Evolutionary conservation across 1,139 yeast genomes (phyloP).

Genomic region (Zhuliangozyma parablackwelliae): DNA sequence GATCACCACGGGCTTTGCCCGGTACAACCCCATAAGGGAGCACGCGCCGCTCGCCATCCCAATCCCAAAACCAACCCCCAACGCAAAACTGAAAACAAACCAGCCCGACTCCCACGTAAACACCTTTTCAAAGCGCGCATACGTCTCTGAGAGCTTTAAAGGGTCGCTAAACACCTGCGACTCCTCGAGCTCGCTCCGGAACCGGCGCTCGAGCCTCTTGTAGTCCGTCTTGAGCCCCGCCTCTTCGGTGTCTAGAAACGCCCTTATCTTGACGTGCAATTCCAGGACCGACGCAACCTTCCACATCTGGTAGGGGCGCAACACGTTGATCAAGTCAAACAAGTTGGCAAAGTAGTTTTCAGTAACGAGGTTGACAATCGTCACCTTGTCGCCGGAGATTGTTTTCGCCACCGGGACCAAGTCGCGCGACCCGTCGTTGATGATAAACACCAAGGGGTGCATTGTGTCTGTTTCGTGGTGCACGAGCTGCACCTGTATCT

Average conservation of each 20-base stretch:
- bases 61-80: constrained; percentile 36
- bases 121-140: constrained; percentile 12
- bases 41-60: constrained; percentile 22
- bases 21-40: constrained; percentile 12
- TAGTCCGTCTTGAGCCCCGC: constrained; percentile 24
- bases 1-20: neutral
- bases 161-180: constrained; percentile 31
- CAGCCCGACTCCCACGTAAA: constrained; percentile 10
- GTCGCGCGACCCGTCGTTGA: constrained; percentile 38
- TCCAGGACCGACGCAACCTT: constrained; percentile 39
- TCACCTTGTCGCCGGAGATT: constrained; percentile 17
- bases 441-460: constrained; percentile 20
- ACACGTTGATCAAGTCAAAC: constrained; percentile 30
- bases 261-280: constrained; percentile 20
- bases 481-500: constrained; percentile 1
- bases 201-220: constrained; percentile 27
- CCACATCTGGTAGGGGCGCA: constrained; percentile 40
- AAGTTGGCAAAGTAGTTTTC: constrained; percentile 38
- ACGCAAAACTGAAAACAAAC: constrained; percentile 28
- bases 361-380: constrained; percentile 39
- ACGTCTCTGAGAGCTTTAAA: constrained; percentile 20
- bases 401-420: constrained; percentile 23
- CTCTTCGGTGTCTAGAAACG: constrained; percentile 26
- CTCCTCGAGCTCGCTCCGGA: constrained; percentile 28
- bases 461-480: too few relatives aligned